These are phyloP conservation scores for Aureobasidium mangrovei DNA, from an alignment of 2,329 filamentous ascomycete species.

Conservation along the genomic window DNA sequence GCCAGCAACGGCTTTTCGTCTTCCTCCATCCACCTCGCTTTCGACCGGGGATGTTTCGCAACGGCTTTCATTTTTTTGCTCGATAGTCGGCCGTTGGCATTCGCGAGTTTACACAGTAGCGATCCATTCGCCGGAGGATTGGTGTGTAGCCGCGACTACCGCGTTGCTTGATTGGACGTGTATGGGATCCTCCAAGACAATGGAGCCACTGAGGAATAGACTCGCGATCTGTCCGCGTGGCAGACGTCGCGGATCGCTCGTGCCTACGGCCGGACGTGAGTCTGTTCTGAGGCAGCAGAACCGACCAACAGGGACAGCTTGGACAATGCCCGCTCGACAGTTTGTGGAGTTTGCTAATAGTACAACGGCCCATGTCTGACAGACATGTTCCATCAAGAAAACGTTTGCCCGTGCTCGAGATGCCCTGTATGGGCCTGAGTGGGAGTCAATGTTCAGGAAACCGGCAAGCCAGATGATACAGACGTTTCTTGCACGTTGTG, in stretches of 20 bases:
- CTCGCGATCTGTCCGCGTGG: neutral
- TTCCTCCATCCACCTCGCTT: neutral
- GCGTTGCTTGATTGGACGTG: neutral
- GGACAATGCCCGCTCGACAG: conserved; percentile 1
- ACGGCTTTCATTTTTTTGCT: conserved; percentile 13
- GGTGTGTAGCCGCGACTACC: neutral
- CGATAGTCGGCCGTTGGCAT: conserved; percentile 9
- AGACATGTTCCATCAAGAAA: conserved; percentile 12
- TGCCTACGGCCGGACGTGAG: neutral
- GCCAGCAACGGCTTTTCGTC: conserved; percentile 4
- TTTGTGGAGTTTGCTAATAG: conserved; percentile 13
- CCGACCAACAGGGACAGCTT: neutral
- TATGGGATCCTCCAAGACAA: neutral
- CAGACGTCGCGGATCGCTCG: neutral
- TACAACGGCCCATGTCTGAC: conserved; percentile 11
- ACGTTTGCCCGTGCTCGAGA: neutral
- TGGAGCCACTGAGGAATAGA: neutral
- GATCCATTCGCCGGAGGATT: too few species aligned
- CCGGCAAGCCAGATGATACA: conserved; percentile 11
- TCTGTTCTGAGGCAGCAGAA: neutral
- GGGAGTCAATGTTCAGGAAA: conserved; percentile 5
- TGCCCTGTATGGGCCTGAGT: neutral
- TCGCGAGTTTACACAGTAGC: neutral
- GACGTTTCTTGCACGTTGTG: conserved; percentile 12
- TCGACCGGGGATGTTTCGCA: conserved; percentile 1